Percentiles rank a stretch among this genome's conserved stretches.
Evolutionary conservation across 2,329 filamentous ascomycete species (phyloP).

Genomic region (Pseudogymnoascus sp.): DNA sequence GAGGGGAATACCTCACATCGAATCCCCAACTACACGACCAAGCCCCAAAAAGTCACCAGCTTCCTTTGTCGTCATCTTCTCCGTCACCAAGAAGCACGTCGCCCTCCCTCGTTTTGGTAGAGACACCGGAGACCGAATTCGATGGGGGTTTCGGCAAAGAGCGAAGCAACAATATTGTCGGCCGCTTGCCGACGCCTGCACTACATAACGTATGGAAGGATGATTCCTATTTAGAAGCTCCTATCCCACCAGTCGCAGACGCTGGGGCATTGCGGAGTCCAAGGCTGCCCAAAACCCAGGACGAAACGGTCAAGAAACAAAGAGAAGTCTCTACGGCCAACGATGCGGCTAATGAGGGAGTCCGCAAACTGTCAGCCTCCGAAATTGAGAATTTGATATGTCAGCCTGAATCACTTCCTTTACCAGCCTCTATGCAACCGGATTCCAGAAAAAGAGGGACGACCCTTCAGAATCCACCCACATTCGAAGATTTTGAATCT

Average conservation of each 20-base stretch:
- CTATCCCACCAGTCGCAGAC: not conserved
- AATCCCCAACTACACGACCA: not conserved
- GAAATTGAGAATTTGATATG: slow-evolving; percentile 51
- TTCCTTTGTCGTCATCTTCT: slow-evolving; percentile 23
- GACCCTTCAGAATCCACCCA: not conserved
- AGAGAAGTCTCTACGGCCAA: slow-evolving; percentile 13
- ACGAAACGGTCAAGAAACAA: slow-evolving; percentile 20
- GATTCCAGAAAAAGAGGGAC: slow-evolving; percentile 1
- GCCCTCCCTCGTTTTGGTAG: slow-evolving; percentile 14
- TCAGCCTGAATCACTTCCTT: slow-evolving; percentile 48
- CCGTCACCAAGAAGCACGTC: slow-evolving; percentile 21
- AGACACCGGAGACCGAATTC: not conserved
- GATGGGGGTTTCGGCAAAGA: not conserved
- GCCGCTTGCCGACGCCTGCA: not conserved
- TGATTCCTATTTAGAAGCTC: not conserved
- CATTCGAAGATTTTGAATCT: not conserved
- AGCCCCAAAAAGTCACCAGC: slow-evolving; percentile 17
- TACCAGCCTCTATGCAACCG: slow-evolving; percentile 32
- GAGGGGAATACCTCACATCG: not conserved
- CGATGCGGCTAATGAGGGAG: slow-evolving; percentile 29
- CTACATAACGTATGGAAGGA: not conserved
- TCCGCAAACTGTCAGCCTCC: slow-evolving; percentile 47
- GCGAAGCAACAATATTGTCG: not conserved
- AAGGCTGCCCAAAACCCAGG: slow-evolving; percentile 24
- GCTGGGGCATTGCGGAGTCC: slow-evolving; percentile 12